These are phyloP conservation scores for Phialemoniopsis sp. DNA, from an alignment of 2,329 filamentous ascomycete genomes.

Conservation along the genomic window DNA sequence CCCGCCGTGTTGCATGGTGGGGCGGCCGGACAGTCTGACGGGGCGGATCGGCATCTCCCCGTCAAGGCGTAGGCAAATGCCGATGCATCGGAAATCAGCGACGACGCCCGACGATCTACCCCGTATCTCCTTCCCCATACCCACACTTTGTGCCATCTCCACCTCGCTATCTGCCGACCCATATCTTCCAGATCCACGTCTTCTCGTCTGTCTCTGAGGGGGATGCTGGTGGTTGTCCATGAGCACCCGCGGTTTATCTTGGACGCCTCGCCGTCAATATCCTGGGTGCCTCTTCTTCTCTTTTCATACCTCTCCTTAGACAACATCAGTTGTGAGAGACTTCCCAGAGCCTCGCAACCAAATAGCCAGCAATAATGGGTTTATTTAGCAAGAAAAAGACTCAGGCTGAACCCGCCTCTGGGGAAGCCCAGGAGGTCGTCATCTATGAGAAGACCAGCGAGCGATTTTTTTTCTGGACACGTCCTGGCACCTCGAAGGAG, in stretches of 20 bases:
- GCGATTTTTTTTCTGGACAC: conserved; percentile 2
- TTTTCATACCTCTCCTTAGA: too few species aligned
- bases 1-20: too few species aligned
- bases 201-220: too few species aligned
- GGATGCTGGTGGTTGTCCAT: too few species aligned
- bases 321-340: too few species aligned
- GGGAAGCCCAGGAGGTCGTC: conserved; percentile 1
- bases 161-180: not conserved
- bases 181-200: not conserved
- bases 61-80: conserved; percentile 1
- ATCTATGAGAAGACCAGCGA: conserved; percentile 3
- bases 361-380: not conserved
- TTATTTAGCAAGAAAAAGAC: not conserved
- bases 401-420: not conserved
- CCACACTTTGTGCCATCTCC: not conserved
- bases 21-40: too few species aligned
- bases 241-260: too few species aligned
- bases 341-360: too few species aligned
- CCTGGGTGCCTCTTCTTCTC: too few species aligned
- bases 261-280: too few species aligned
- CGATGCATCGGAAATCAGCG: not conserved
- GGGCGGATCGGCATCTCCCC: not conserved
- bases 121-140: conserved; percentile 1
- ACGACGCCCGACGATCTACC: not conserved
- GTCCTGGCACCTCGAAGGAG: conserved; percentile 9